Conservation (phyloP, 164 flowering plant species). For the Magnolia sinica region DNA sequence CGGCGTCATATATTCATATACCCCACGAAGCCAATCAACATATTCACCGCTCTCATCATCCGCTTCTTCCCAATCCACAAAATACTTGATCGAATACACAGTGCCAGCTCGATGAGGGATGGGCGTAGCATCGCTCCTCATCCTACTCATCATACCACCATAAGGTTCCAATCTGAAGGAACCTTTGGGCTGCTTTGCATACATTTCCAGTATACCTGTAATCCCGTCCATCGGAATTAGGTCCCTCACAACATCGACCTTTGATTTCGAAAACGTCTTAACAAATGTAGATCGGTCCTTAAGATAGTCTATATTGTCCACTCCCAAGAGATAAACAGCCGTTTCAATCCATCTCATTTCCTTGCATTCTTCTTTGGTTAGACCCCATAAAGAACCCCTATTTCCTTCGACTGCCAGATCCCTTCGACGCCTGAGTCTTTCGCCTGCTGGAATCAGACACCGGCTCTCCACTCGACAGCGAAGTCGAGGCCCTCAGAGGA, state of each 20-base stretch:
- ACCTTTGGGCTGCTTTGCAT: conserved; percentile 18
- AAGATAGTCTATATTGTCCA: conserved; percentile 9
- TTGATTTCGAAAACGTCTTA: conserved; percentile 23
- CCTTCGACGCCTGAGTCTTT: too few relatives aligned
- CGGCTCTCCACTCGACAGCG: too few relatives aligned
- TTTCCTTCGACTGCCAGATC: too few relatives aligned
- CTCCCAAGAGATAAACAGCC: conserved; percentile 10
- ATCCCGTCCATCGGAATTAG: conserved; percentile 15
- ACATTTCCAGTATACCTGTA: conserved; percentile 2
- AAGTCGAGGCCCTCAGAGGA: too few relatives aligned
- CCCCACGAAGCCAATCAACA: conserved; percentile 3
- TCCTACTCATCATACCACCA: conserved; percentile 21
- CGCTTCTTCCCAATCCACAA: conserved; percentile 21
- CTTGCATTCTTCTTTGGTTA: conserved; percentile 10
- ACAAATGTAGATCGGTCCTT: conserved; percentile 13
- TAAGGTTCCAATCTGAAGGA: conserved; percentile 24
- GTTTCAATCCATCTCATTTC: conserved; percentile 20
- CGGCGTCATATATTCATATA: conserved; percentile 18
- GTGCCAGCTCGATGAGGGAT: conserved; percentile 28
- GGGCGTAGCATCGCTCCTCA: conserved; percentile 11
- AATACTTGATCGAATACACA: conserved; percentile 21
- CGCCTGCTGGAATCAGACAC: too few relatives aligned
- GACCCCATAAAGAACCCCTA: too few relatives aligned
- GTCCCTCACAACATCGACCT: conserved; percentile 21
- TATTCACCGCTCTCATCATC: conserved; percentile 7